phyloP scores from a whole-genome alignment of 352 stramenopile genomes.

The Globisporangium orthogonon region DNA sequence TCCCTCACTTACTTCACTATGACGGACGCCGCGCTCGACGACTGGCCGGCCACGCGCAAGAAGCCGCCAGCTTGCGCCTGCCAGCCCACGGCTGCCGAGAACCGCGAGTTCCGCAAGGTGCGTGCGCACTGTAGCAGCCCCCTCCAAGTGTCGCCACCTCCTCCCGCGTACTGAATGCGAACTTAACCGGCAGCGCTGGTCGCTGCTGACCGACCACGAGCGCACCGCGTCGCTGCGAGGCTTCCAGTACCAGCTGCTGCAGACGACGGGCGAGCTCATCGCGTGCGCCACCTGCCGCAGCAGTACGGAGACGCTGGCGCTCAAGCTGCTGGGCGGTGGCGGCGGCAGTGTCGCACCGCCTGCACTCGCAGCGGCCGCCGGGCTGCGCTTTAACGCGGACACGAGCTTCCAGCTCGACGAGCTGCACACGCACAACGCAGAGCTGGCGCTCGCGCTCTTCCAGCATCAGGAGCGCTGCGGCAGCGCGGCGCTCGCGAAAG shows the following conservation, averaged over 20 bases:
- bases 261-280: slow-evolving; percentile 65
- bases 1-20: background rate
- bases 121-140: background rate
- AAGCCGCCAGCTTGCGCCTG: slow-evolving; percentile 29
- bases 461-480: slow-evolving; percentile 72
- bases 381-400: slow-evolving; percentile 51
- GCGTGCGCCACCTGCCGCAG: slow-evolving; percentile 75
- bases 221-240: slow-evolving; percentile 57
- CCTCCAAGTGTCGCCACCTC: too few species aligned
- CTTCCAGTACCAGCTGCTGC: slow-evolving; percentile 61
- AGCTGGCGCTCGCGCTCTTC: slow-evolving; percentile 68
- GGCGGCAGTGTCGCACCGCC: slow-evolving; percentile 26
- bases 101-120: slow-evolving; percentile 81
- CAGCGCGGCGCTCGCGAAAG: slow-evolving; percentile 45
- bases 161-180: background rate
- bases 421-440: slow-evolving; percentile 54
- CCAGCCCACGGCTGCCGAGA: slow-evolving; percentile 60
- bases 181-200: slow-evolving; percentile 42
- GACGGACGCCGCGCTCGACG: slow-evolving; percentile 3
- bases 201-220: slow-evolving; percentile 72
- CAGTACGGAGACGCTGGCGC: slow-evolving; percentile 69
- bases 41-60: slow-evolving; percentile 5
- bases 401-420: slow-evolving; percentile 62
- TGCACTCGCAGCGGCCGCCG: slow-evolving; percentile 41
- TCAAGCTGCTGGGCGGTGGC: slow-evolving; percentile 51